Conservation (phyloP, 768 basidiomycete genomes). For the Cubamyces sp. region DNA sequence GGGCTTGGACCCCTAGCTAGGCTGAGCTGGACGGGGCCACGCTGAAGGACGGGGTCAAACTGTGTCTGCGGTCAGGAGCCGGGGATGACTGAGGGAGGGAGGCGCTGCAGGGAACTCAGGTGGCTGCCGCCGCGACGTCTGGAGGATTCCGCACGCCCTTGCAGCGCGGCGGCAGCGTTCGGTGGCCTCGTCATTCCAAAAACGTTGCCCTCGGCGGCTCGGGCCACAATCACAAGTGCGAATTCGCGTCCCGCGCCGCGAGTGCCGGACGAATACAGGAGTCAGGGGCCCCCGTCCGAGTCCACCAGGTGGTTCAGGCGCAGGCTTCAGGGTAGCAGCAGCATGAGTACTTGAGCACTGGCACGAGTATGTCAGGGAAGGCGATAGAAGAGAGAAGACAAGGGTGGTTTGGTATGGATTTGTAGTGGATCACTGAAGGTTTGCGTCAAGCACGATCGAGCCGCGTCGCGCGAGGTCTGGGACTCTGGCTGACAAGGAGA, state of each 20-base stretch:
- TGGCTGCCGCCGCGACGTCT: neutral
- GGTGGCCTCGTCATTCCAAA: slow-evolving; percentile 8
- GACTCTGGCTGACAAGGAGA: neutral
- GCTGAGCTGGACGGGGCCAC: neutral
- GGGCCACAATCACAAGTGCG: slow-evolving; percentile 7
- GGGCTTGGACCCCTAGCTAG: neutral
- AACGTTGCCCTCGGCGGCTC: slow-evolving; percentile 6
- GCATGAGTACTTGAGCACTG: too few relatives aligned
- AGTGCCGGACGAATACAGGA: neutral
- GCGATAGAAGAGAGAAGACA: too few relatives aligned
- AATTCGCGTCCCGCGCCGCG: neutral
- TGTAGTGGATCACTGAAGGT: too few relatives aligned
- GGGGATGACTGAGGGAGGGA: neutral
- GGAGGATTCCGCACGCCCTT: neutral
- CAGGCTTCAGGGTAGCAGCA: too few relatives aligned
- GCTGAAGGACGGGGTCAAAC: neutral
- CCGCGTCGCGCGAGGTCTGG: slow-evolving; percentile 1
- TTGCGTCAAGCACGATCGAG: neutral
- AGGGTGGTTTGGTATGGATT: too few relatives aligned
- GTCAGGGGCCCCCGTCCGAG: neutral
- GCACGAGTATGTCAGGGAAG: too few relatives aligned
- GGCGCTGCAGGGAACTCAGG: neutral
- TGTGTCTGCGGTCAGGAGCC: neutral
- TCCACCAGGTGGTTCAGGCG: too few relatives aligned
- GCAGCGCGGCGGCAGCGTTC: slow-evolving; percentile 9